phyloP scores from a whole-genome alignment of 805 yeast species.

The Wickerhamiella occidentalis region DNA sequence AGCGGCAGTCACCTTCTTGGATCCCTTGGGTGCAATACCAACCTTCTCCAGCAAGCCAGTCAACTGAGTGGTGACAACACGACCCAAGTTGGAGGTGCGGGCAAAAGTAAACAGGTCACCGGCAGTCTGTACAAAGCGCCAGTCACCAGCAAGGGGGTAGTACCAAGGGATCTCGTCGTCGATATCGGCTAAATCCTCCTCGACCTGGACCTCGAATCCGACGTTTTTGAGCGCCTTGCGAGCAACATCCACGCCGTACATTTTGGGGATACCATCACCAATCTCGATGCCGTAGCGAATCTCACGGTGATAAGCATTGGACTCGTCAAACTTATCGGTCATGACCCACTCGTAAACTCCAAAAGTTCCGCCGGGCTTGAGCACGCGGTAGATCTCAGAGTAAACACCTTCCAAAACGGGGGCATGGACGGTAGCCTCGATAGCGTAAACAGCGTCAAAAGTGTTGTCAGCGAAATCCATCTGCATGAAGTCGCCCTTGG shows the following conservation, averaged over 20 bases:
- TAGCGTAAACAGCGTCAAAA: slow-evolving; percentile 95
- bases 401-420: slow-evolving; percentile 94
- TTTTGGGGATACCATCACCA: slow-evolving; percentile 98
- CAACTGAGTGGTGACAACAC: slow-evolving; percentile 67
- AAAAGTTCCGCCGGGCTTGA: slow-evolving; percentile 95
- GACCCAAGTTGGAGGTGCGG: slow-evolving; percentile 81
- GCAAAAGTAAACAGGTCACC: slow-evolving; percentile 70
- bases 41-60: slow-evolving; percentile 73
- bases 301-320: slow-evolving; percentile 77
- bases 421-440: slow-evolving; percentile 97
- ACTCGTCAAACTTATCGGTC: slow-evolving; percentile 87
- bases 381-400: slow-evolving; percentile 82
- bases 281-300: slow-evolving; percentile 95
- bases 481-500: slow-evolving; percentile 98
- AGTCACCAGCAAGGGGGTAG: slow-evolving; percentile 90
- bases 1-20: slow-evolving; percentile 78
- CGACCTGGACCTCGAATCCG: slow-evolving; percentile 71
- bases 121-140: slow-evolving; percentile 70
- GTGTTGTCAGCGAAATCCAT: slow-evolving; percentile 87
- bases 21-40: slow-evolving; percentile 88
- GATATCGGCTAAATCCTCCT: slow-evolving; percentile 69
- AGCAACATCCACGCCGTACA: slow-evolving; percentile 80
- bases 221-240: slow-evolving; percentile 71
- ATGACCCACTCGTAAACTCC: slow-evolving; percentile 99
- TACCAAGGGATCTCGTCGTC: slow-evolving; percentile 92